phyloP scores from a whole-genome alignment of 2,329 filamentous ascomycete species.

The Furcasterigmium furcatum region DNA sequence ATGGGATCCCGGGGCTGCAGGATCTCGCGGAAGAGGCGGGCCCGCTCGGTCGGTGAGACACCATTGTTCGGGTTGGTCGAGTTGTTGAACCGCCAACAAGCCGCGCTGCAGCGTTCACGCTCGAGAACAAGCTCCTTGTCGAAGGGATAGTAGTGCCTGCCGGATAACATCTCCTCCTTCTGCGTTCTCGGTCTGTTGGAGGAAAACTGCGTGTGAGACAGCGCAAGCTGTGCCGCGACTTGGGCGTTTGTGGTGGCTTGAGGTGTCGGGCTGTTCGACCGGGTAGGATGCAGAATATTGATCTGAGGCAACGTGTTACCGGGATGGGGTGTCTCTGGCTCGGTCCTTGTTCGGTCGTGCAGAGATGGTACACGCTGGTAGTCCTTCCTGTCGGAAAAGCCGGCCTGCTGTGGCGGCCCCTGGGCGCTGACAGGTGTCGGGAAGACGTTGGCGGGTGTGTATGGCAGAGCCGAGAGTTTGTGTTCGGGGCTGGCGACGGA shows the following conservation, averaged over 20 bases:
- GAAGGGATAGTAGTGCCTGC: slow-evolving; percentile 76
- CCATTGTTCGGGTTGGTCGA: slow-evolving; percentile 72
- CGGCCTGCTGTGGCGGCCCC: slow-evolving; percentile 30
- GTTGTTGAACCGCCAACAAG: slow-evolving; percentile 84
- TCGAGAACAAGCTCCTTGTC: slow-evolving; percentile 76
- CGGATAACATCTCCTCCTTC: slow-evolving; percentile 86
- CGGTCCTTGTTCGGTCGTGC: slow-evolving; percentile 54
- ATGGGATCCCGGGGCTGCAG: slow-evolving; percentile 59
- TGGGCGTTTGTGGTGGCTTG: slow-evolving; percentile 40
- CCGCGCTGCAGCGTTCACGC: slow-evolving; percentile 77
- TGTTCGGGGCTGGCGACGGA: slow-evolving; percentile 57
- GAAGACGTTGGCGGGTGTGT: slow-evolving; percentile 52
- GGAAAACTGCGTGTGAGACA: slow-evolving; percentile 51
- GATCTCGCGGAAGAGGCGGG: slow-evolving; percentile 69
- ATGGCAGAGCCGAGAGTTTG: slow-evolving; percentile 58
- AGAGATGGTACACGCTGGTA: slow-evolving; percentile 60
- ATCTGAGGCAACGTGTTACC: slow-evolving; percentile 52
- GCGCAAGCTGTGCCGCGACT: slow-evolving; percentile 55
- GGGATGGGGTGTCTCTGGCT: slow-evolving; percentile 52
- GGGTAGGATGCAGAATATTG: slow-evolving; percentile 48
- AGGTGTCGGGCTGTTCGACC: slow-evolving; percentile 44
- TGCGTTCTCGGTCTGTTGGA: slow-evolving; percentile 52
- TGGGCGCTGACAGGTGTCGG: slow-evolving; percentile 62
- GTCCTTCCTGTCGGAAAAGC: slow-evolving; percentile 52
- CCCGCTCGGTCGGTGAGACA: slow-evolving; percentile 65